Conservation (phyloP, 1,284 basidiomycete genomes). For the Heterobasidion parviporum region DNA sequence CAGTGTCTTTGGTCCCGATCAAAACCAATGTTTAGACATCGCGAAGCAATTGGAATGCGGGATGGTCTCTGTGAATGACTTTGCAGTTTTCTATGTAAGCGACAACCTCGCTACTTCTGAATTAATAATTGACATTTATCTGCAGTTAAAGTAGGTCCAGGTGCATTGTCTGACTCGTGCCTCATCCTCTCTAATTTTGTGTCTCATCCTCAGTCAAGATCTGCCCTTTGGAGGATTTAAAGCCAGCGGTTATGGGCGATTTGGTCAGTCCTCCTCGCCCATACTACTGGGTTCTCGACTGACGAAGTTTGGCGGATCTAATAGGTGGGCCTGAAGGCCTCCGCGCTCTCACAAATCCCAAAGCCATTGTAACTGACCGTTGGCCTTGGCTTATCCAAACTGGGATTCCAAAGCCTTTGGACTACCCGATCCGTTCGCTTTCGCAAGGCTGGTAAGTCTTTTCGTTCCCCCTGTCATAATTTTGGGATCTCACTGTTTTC, state of each 20-base stretch:
- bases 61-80: conserved; percentile 97
- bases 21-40: conserved; percentile 67
- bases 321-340: conserved; percentile 90
- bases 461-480: conserved; percentile 8
- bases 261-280: conserved; percentile 44
- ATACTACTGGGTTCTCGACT: conserved; percentile 1
- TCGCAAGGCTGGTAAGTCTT: conserved; percentile 71
- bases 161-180: neutral
- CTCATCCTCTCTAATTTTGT: neutral
- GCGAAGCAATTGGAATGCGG: conserved; percentile 81
- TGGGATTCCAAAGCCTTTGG: conserved; percentile 75
- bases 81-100: conserved; percentile 85
- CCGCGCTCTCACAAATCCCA: conserved; percentile 77
- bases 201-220: conserved; percentile 59
- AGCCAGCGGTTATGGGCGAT: conserved; percentile 83
- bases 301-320: conserved; percentile 1
- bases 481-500: conserved; percentile 8
- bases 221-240: conserved; percentile 93
- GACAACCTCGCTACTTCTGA: neutral
- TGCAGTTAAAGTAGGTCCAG: conserved; percentile 52
- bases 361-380: conserved; percentile 81
- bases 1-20: conserved; percentile 86
- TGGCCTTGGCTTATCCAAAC: conserved; percentile 82
- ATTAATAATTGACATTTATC: conserved; percentile 4
- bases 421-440: conserved; percentile 82